A percentile compares a stretch with the other conserved stretches of the same genome.
phyloP scores from a whole-genome alignment of 805 yeast species.

The Cyberlindnera euphorbiiphila region DNA sequence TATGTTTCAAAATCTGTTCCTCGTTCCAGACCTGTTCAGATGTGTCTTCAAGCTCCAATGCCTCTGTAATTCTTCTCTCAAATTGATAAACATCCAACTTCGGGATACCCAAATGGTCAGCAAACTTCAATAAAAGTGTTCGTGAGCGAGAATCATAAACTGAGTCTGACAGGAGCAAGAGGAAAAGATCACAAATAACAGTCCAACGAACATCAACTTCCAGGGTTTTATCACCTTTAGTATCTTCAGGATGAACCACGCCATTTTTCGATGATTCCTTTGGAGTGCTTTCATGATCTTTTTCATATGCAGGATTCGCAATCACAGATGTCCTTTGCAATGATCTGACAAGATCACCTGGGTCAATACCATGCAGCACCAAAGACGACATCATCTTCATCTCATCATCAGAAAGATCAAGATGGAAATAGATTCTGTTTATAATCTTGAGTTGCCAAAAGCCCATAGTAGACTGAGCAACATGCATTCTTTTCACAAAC shows the following conservation, averaged over 20 bases:
- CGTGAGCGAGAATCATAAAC: conserved; percentile 88
- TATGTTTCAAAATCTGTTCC: conserved; percentile 57
- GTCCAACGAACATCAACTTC: conserved; percentile 90
- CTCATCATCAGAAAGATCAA: conserved; percentile 76
- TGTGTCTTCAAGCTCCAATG: conserved; percentile 82
- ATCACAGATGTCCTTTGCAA: conserved; percentile 49
- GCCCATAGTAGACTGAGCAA: conserved; percentile 73
- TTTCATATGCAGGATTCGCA: conserved; percentile 43
- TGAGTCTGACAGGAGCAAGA: conserved; percentile 76
- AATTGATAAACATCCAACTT: conserved; percentile 78
- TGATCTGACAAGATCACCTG: conserved; percentile 64
- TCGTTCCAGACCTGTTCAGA: conserved; percentile 79
- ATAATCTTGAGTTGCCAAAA: conserved; percentile 79
- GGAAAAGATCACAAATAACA: conserved; percentile 82
- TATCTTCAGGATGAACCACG: conserved; percentile 15
- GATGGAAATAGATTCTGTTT: conserved; percentile 70
- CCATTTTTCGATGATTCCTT: conserved; percentile 13
- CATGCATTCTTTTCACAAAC: conserved; percentile 56
- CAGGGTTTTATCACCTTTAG: conserved; percentile 33
- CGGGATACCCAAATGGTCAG: conserved; percentile 52
- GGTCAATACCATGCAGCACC: conserved; percentile 77
- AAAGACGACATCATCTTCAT: conserved; percentile 81
- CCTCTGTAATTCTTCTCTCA: conserved; percentile 86
- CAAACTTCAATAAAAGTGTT: conserved; percentile 67
- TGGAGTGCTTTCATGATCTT: background rate